Evolutionary conservation across 1,139 yeast genomes (phyloP).

Genomic region (Fermentozyma sake): DNA sequence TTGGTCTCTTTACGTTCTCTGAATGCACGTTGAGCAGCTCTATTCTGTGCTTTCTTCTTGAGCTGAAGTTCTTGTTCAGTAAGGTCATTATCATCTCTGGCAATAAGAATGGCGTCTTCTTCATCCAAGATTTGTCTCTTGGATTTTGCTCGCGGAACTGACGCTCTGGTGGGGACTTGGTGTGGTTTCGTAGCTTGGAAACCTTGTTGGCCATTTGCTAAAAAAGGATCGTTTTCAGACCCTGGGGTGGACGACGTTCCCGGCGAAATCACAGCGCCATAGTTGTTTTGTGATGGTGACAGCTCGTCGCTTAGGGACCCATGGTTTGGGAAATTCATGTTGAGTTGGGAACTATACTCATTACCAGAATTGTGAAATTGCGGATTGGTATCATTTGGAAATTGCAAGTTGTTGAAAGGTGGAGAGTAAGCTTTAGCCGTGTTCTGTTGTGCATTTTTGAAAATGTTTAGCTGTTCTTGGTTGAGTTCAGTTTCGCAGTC

Average conservation of each 20-base stretch:
- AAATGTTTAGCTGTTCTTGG: constrained; percentile 6
- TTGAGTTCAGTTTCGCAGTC: constrained; percentile 4
- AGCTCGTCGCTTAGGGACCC: constrained; percentile 5
- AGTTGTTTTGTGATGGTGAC: constrained; percentile 6
- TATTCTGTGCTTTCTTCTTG: constrained; percentile 74
- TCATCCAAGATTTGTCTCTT: constrained; percentile 31
- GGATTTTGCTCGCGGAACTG: constrained; percentile 9
- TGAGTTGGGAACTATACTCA: too few relatives aligned
- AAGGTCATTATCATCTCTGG: constrained; percentile 38
- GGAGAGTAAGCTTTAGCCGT: not conserved
- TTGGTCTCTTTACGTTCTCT: constrained; percentile 78
- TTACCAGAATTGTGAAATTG: too few relatives aligned
- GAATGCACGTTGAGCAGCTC: constrained; percentile 90
- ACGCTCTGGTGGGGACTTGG: too few relatives aligned
- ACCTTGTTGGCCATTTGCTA: not conserved
- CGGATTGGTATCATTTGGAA: too few relatives aligned
- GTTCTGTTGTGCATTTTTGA: constrained; percentile 3
- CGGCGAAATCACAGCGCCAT: constrained; percentile 6
- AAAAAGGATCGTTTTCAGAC: not conserved
- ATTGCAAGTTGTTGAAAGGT: too few relatives aligned
- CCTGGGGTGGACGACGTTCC: constrained; percentile 5
- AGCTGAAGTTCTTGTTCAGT: constrained; percentile 47
- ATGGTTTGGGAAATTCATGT: too few relatives aligned
- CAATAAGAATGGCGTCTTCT: constrained; percentile 34
- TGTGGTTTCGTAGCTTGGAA: too few relatives aligned